These are phyloP conservation scores for Moricandia arvensis DNA, from an alignment of 345 rosid genomes.

Conservation along the genomic window DNA sequence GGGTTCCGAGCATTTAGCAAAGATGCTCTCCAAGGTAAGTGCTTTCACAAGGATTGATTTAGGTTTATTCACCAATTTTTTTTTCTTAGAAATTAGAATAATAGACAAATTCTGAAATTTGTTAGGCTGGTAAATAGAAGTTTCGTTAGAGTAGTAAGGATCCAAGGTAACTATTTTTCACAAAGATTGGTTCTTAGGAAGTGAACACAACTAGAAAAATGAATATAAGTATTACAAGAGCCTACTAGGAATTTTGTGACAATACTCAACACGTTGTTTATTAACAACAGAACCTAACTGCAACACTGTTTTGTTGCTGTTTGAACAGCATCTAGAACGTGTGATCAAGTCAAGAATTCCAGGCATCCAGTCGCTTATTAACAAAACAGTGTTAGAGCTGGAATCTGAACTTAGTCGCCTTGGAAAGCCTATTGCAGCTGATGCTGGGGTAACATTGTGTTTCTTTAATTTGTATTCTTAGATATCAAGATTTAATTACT, in stretches of 20 bases:
- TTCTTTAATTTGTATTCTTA: not conserved
- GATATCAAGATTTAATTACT: constrained; percentile 16
- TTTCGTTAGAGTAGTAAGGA: constrained; percentile 10
- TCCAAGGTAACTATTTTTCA: constrained; percentile 50
- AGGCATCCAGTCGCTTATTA: constrained; percentile 92
- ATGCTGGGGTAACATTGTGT: constrained; percentile 80
- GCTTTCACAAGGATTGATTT: constrained; percentile 8
- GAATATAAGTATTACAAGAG: constrained; percentile 1
- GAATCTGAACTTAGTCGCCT: constrained; percentile 91
- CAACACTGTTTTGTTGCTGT: constrained; percentile 8
- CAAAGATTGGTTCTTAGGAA: constrained; percentile 4
- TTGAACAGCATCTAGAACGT: constrained; percentile 88
- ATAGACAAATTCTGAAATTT: not conserved
- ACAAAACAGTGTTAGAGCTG: constrained; percentile 78
- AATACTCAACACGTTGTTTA: not conserved
- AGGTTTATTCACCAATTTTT: not conserved
- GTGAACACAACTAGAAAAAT: not conserved
- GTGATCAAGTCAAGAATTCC: constrained; percentile 98
- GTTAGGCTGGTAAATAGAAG: constrained; percentile 2
- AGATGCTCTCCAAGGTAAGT: constrained; percentile 87
- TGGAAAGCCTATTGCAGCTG: constrained; percentile 97
- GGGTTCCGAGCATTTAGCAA: constrained; percentile 98
- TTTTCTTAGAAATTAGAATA: not conserved
- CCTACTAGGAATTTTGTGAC: constrained; percentile 16
- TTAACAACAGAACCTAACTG: constrained; percentile 1